phyloP scores from a whole-genome alignment of 1,139 yeast species.

The Taiozyma sp. region DNA sequence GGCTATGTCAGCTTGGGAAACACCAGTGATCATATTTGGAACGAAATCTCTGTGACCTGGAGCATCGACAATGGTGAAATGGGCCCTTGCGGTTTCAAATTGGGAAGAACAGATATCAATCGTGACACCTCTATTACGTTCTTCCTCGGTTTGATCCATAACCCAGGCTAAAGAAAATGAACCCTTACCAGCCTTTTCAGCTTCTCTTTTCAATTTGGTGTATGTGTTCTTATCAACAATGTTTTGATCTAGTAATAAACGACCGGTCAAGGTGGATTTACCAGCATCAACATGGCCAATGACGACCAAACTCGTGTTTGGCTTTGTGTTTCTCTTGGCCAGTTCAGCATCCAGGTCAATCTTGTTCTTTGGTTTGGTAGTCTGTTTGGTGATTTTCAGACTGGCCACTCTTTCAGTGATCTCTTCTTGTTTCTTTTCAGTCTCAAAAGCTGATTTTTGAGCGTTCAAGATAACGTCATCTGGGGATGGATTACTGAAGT shows the following conservation, averaged over 20 bases:
- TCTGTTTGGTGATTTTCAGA: constrained; percentile 19
- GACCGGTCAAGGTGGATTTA: constrained; percentile 91
- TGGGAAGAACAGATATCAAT: constrained; percentile 86
- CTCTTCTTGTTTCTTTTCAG: constrained; percentile 24
- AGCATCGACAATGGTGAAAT: constrained; percentile 90
- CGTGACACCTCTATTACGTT: constrained; percentile 87
- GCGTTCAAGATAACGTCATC: constrained; percentile 70
- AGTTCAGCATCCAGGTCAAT: constrained; percentile 34
- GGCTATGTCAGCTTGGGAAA: constrained; percentile 75
- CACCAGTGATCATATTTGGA: constrained; percentile 98
- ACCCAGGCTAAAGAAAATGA: constrained; percentile 98
- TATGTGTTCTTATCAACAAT: constrained; percentile 76
- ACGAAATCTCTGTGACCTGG: constrained; percentile 98
- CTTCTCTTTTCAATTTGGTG: constrained; percentile 73
- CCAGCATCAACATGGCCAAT: constrained; percentile 99
- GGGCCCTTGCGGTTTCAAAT: constrained; percentile 61
- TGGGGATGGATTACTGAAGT: constrained; percentile 74
- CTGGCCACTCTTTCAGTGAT: constrained; percentile 16
- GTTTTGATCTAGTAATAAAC: constrained; percentile 76
- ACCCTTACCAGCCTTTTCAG: constrained; percentile 80
- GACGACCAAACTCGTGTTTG: constrained; percentile 75
- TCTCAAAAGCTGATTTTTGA: constrained; percentile 49
- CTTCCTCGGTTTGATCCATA: constrained; percentile 93
- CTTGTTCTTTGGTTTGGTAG: constrained; percentile 33
- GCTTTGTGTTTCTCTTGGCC: constrained; percentile 40